Evolutionary conservation across 805 yeast genomes (phyloP), one percentile per base, ranked within the genome.

Genomic region (Pichia scutulata): DNA sequence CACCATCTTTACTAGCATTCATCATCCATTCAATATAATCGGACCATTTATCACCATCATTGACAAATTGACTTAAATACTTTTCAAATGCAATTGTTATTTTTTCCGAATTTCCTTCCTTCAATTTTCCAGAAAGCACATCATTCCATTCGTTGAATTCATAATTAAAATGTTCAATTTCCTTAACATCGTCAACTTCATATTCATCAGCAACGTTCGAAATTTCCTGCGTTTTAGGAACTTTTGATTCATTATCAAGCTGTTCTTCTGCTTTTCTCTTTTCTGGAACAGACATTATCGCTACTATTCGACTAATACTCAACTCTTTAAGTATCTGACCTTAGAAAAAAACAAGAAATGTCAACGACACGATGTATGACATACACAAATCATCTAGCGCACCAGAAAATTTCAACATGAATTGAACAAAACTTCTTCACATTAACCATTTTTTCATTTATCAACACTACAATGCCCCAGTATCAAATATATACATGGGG

Each of bases 21-120:
- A 56, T 45, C 43, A 54, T 42, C 57, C 76, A 78, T 48, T 79
- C 77, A 51, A 86, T 78, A 65, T 87, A 89, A 40, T 70, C 73
- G 33, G 81, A 72, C 96, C 97, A 92, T n/a, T 81, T 75, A 18
- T 74, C 72, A 1, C 84, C 84, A 57, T 83, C 81, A 49, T 75
- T 77, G 25, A 87, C 88, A 70, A 87, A 90, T 9, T 77, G 70
- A 19, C 64, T 64, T 43, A 90, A 74, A 57, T 85, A 81, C 21
- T 76, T 68, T 48, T 82, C 84, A 63, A 76, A 89, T 0, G 75
- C 72, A 8, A 71, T 68, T 37, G 84, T 68, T 2, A 85, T 80
- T 47, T 77, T 79, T 25, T 80, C 87, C 46, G 73, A 75, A 28
- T 33, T 39, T 18, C 46, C 50, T 52, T 79, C 76, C 50, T 81